Evolutionary conservation across 805 yeast species (phyloP), one percentile per base, ranked within the genome.

Genomic region (Candida insectalens): DNA sequence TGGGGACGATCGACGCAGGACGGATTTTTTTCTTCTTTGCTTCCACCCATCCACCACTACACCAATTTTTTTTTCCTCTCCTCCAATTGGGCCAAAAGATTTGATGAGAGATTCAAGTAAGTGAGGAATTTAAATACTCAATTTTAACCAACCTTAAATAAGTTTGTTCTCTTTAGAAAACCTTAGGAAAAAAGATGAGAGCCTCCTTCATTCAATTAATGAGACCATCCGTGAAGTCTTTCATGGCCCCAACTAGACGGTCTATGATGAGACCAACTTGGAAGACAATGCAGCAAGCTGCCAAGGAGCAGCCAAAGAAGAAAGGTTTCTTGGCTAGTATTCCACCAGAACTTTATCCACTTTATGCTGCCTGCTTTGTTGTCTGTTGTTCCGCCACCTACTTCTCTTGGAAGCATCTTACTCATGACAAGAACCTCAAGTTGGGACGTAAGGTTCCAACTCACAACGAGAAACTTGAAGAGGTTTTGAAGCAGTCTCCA

Each of bases 281-380:
- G 9, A n/a, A 12, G 17, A 16, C 27, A 2, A 9, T 30, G 27
- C 19, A 23, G 9, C 13, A n/a, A 13, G 33, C 33, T 12, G n/a
- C 19, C 26, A 2, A 13, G 26, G n/a, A 19, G 6, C 12, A 10
- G 16, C n/a, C 16, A 21, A 6, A 6, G 29, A 39, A 29, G 23
- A 15, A 29, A 22, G 13, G 25, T 12, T 39, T 39, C 33, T 15
- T 14, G 19, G 34, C 23, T 20, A n/a, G 26, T 28, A 45, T 71
- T 35, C 78, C 78, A 48, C 67, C 71, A 35, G 79, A 73, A 57
- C 55, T 73, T 47, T 68, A 74, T 38, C 79, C 79, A 50, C 60
- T 73, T 43, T 70, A 70, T 47, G 58, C 68, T 23, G 77, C 76
- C 26, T 65, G 72, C 62, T 69, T 71, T 50, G 67, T 69, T 38